Evolutionary conservation across 2,329 filamentous ascomycete species (phyloP).

Genomic region (Corinectria fuckeliana): DNA sequence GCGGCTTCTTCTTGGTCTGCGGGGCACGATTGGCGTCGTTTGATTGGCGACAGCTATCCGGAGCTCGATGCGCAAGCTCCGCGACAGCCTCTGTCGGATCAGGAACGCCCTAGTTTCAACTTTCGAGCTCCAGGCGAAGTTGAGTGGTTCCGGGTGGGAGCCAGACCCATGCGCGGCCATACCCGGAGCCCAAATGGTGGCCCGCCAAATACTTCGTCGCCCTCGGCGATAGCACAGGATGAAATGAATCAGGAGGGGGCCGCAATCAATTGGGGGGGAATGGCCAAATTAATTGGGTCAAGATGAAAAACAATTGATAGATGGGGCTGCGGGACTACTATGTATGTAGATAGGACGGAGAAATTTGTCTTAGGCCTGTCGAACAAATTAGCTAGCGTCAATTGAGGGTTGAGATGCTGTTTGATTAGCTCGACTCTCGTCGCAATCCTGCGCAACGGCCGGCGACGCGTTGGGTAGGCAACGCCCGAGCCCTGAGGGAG

Average conservation of each 20-base stretch:
- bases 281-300: conserved; percentile 5
- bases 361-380: conserved; percentile 8
- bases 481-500: neutral
- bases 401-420: neutral
- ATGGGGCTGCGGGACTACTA: conserved; percentile 4
- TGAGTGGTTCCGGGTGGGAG: conserved; percentile 15
- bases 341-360: neutral
- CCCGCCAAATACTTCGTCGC: conserved; percentile 8
- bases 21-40: conserved; percentile 18
- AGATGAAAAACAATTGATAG: neutral
- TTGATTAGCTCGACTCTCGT: conserved; percentile 1
- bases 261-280: conserved; percentile 12
- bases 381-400: conserved; percentile 3
- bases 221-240: conserved; percentile 1
- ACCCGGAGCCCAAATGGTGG: neutral
- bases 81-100: conserved; percentile 22
- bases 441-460: neutral
- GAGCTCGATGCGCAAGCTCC: conserved; percentile 21
- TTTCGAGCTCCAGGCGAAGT: conserved; percentile 9
- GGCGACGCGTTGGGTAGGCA: conserved; percentile 16
- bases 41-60: conserved; percentile 31
- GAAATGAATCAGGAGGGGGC: conserved; percentile 7
- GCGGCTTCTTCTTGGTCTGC: conserved; percentile 13
- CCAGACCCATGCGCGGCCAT: conserved; percentile 8
- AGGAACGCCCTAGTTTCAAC: conserved; percentile 27